These are phyloP conservation scores for Paecilomyces sp. DNA, from an alignment of 2,329 filamentous ascomycete species.

Conservation along the genomic window DNA sequence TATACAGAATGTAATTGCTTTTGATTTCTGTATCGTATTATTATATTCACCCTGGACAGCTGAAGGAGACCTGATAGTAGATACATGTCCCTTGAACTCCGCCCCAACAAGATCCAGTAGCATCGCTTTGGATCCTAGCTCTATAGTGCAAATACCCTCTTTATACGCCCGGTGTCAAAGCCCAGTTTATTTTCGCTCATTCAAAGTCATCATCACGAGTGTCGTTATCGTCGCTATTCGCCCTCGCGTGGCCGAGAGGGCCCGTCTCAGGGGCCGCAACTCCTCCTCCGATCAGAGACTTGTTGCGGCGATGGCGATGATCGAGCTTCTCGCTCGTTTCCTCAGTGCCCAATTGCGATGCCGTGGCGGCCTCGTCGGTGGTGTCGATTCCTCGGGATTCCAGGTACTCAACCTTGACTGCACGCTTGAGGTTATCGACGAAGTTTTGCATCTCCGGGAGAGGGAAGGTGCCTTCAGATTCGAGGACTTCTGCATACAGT, in stretches of 20 bases:
- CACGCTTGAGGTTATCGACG: constrained; percentile 35
- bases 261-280: constrained; percentile 47
- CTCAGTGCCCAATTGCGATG: constrained; percentile 24
- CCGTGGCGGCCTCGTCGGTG: constrained; percentile 19
- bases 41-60: neutral
- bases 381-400: constrained; percentile 34
- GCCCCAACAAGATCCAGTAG: neutral
- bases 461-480: constrained; percentile 33
- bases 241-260: constrained; percentile 34
- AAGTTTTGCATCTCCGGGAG: constrained; percentile 48
- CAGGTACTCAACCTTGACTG: constrained; percentile 36
- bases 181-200: constrained; percentile 26
- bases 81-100: neutral
- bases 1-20: no score
- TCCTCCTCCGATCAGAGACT: constrained; percentile 47
- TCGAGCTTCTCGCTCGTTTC: constrained; percentile 51
- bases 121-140: constrained; percentile 5
- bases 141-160: constrained; percentile 14
- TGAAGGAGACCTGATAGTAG: neutral
- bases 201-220: constrained; percentile 41
- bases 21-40: neutral
- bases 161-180: constrained; percentile 10
- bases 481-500: constrained; percentile 42
- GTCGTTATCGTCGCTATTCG: constrained; percentile 25
- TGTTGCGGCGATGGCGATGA: constrained; percentile 45